These are phyloP conservation scores for Sporothrix brunneoviolacea DNA, from an alignment of 2,329 filamentous ascomycete genomes.

Conservation along the genomic window DNA sequence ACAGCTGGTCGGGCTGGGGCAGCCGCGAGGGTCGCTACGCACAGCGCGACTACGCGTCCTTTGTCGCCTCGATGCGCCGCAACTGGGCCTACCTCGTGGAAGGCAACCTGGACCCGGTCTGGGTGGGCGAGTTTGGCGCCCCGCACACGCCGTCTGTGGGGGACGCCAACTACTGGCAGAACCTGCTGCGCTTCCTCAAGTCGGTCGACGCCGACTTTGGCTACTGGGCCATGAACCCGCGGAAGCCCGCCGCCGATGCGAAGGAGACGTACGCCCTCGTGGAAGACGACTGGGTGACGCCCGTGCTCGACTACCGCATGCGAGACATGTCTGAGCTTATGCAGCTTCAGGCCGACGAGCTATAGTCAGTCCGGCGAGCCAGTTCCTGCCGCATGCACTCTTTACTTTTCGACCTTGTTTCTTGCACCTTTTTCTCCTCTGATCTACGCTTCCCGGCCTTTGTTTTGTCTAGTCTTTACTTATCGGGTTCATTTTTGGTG, in stretches of 20 bases:
- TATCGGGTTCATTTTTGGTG: neutral
- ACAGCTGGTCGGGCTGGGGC: constrained; percentile 65
- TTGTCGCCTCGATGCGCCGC: constrained; percentile 53
- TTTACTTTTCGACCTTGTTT: too few relatives aligned
- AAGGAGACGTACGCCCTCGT: constrained; percentile 57
- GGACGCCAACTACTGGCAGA: constrained; percentile 59
- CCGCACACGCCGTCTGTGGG: constrained; percentile 46
- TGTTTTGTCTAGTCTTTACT: too few relatives aligned
- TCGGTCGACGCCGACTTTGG: constrained; percentile 57
- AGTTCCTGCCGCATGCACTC: too few relatives aligned
- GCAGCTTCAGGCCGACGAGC: constrained; percentile 6
- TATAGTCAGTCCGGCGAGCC: neutral
- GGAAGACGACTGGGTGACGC: constrained; percentile 57
- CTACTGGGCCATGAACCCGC: constrained; percentile 64
- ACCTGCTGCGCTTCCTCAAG: constrained; percentile 54
- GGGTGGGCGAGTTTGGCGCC: constrained; percentile 62
- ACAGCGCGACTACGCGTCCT: constrained; percentile 55
- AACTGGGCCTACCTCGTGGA: constrained; percentile 62
- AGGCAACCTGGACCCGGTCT: constrained; percentile 52
- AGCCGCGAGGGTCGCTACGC: constrained; percentile 53
- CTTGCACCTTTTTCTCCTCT: too few relatives aligned
- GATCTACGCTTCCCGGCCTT: too few relatives aligned
- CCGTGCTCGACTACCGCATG: constrained; percentile 56
- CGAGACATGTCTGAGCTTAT: constrained; percentile 50
- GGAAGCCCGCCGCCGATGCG: constrained; percentile 52